phyloP scores from a whole-genome alignment of 2,329 filamentous ascomycete genomes.

The Aspergillus uvarum region DNA sequence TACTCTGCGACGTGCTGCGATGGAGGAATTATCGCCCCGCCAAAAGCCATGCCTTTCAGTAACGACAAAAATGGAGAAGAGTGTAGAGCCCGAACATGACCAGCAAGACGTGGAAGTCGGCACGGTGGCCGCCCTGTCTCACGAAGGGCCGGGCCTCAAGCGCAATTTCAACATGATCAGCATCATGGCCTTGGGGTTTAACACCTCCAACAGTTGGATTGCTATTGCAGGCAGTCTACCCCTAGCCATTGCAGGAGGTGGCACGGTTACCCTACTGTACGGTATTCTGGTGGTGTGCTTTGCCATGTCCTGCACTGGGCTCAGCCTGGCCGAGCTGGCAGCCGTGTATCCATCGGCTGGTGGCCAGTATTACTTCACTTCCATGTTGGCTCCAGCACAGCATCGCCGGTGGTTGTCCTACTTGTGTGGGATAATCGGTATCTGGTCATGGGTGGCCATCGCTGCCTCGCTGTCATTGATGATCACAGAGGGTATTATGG shows the following conservation, averaged over 20 bases:
- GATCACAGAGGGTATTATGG: slow-evolving; percentile 21
- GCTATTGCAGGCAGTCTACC: slow-evolving; percentile 26
- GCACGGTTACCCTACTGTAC: slow-evolving; percentile 23
- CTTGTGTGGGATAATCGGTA: slow-evolving; percentile 20
- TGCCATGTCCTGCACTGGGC: slow-evolving; percentile 21
- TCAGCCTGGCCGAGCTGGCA: slow-evolving; percentile 31
- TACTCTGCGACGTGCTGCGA: background rate
- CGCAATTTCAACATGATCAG: slow-evolving; percentile 25
- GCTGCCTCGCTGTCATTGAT: slow-evolving; percentile 21
- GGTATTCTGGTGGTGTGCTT: slow-evolving; percentile 22
- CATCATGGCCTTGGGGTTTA: slow-evolving; percentile 26
- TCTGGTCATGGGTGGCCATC: slow-evolving; percentile 24
- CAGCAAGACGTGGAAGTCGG: background rate
- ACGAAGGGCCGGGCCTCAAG: slow-evolving; percentile 9
- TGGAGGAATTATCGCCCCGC: background rate
- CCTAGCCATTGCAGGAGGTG: slow-evolving; percentile 27
- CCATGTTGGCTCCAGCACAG: slow-evolving; percentile 25
- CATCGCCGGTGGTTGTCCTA: slow-evolving; percentile 26
- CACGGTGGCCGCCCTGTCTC: background rate
- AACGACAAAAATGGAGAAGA: background rate
- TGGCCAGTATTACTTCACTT: slow-evolving; percentile 32
- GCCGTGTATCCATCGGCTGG: slow-evolving; percentile 32
- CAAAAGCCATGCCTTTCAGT: background rate
- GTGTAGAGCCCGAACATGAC: background rate
- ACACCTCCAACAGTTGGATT: slow-evolving; percentile 27